Base-by-base conservation (phyloP, 140 eudicot genomes). In the Anethum foeniculum region DNA sequence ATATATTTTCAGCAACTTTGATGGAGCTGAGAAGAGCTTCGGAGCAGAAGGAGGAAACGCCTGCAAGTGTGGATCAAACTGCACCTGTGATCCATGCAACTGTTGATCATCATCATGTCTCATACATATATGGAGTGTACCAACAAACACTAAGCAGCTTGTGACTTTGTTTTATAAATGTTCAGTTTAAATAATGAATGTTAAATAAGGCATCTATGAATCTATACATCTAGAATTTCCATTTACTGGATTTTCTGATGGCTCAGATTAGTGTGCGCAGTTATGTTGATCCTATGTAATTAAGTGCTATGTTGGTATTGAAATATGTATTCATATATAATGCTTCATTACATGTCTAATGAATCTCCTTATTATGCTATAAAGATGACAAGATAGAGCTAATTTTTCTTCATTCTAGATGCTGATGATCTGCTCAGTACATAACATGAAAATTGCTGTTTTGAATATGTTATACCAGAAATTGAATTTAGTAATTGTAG, bases 31-130 rank as follows among this genome's bases (percentile, higher is more conserved):
- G 81, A 84, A 14, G 43, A 89, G 86, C 85, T 85, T 87, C 77
- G 85, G 81, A 36, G 84, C 84, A n/a, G 88, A 88, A 76, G 92
- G 92, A 54, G 88, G 85, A 58, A 67, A 86, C 4, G 75, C 77
- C 49, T 88, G 92, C 90, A 88, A 84, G 77, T 84, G 90, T 52
- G 90, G 92, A 78, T 49, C 81, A 60, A 84, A 85, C 88, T 87
- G 88, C 90, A 80, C 81, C 49, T 87, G 88, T 71, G 68, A 87
- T 78, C 90, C 88, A n/a, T 87, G 89, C 82, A 86, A 81, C 79
- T 85, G 90, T 80, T 87, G 77, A 83, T 54, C 14, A 75, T 54
- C 74, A 15, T 13, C 74, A 68, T 30, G 41, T 41, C 16, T 34
- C 19, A 30, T 0, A 68, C 13, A 32, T 32, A 68, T 68, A 32